These are phyloP conservation scores for Paramecium sonneborni DNA, from an alignment of 73 alveolate species.

Conservation along the genomic window DNA sequence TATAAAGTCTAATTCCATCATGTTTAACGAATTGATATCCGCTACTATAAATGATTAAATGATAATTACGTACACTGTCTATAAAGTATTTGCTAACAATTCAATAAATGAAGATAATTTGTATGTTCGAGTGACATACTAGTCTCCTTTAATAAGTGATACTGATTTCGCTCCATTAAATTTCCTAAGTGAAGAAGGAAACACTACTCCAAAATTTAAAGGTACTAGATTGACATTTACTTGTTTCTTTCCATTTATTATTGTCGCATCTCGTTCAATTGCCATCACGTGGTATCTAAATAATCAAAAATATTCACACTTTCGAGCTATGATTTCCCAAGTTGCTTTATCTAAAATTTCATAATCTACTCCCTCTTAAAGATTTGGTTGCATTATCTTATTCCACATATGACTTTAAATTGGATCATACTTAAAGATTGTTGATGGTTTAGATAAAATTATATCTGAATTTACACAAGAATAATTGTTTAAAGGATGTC, in stretches of 20 bases:
- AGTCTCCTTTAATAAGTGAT: conserved; percentile 6
- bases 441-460: background rate
- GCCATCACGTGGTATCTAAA: background rate
- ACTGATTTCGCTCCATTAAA: background rate
- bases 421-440: conserved; percentile 49
- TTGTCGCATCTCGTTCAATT: background rate
- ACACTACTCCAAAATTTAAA: background rate
- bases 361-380: conserved; percentile 28
- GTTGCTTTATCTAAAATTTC: conserved; percentile 37
- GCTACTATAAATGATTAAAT: background rate
- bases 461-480: conserved; percentile 2
- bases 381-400: background rate
- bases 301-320: background rate
- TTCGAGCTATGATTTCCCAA: conserved; percentile 27
- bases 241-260: background rate
- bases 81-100: background rate
- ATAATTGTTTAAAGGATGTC: background rate
- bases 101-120: background rate
- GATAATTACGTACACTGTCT: conserved; percentile 6
- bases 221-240: conserved; percentile 18
- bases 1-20: conserved; percentile 21
- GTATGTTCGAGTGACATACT: background rate
- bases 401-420: conserved; percentile 42
- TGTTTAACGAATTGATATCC: background rate
- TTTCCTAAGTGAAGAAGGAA: conserved; percentile 29